Percentiles rank a stretch among this genome's conserved stretches.
phyloP scores from a whole-genome alignment of 495 filamentous ascomycete genomes.

The Trichoderma reesei region DNA sequence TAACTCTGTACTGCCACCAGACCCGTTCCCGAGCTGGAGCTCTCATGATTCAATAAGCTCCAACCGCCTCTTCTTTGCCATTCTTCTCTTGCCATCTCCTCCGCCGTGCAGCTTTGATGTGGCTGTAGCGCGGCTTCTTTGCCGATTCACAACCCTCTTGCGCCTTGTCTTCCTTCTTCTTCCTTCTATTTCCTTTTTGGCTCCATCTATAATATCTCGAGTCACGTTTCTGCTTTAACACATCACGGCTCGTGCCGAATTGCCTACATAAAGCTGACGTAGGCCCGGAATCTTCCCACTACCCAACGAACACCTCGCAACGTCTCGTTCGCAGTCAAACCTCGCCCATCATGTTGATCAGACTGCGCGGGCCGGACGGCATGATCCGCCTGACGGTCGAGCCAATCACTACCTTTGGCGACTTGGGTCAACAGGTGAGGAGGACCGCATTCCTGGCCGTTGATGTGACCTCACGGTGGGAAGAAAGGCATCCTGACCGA shows the following conservation, averaged over 20 bases:
- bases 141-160: neutral
- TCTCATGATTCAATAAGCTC: conserved; percentile 6
- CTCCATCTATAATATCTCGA: neutral
- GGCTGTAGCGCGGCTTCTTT: neutral
- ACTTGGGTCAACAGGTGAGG: conserved; percentile 41
- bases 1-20: neutral
- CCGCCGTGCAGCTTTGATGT: neutral
- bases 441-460: neutral
- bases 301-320: neutral
- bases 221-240: neutral
- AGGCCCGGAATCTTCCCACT: neutral
- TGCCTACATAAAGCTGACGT: neutral
- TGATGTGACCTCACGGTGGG: neutral
- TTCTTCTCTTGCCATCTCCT: neutral
- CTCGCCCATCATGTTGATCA: conserved; percentile 48
- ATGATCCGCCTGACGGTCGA: conserved; percentile 58
- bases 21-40: neutral
- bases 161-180: conserved; percentile 13
- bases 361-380: conserved; percentile 61
- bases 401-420: conserved; percentile 42
- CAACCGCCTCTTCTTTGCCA: neutral
- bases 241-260: neutral
- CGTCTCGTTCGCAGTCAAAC: conserved; percentile 1
- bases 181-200: conserved; percentile 18
- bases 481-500: neutral